Evolutionary conservation across 768 basidiomycete genomes (phyloP).

Genomic region (Amanita thiersii): DNA sequence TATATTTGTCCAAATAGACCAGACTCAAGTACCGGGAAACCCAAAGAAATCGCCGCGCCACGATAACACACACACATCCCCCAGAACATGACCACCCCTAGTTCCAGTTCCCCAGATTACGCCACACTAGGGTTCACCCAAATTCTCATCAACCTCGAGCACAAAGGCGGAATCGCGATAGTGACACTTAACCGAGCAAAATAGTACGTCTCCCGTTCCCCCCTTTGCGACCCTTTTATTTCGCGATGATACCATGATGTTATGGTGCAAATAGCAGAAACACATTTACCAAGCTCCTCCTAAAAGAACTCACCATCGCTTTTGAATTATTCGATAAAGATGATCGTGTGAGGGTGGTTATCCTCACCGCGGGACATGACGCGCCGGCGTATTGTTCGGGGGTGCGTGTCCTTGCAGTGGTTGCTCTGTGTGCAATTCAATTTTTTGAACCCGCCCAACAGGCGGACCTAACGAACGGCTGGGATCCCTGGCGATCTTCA

Average conservation of each 20-base stretch:
- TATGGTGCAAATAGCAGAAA: conserved; percentile 31
- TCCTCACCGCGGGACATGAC: conserved; percentile 41
- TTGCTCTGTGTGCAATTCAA: no score
- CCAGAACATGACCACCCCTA: no score
- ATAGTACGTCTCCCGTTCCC: conserved; percentile 26
- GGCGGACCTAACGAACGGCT: no score
- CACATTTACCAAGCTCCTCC: conserved; percentile 25
- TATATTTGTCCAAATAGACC: no score
- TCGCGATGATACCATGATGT: no score
- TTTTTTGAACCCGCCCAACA: no score
- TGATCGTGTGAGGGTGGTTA: conserved; percentile 41
- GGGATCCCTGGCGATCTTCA: no score
- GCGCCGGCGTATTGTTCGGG: conserved; percentile 50
- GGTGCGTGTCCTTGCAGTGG: conserved; percentile 20
- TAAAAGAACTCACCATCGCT: conserved; percentile 29
- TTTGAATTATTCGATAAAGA: conserved; percentile 45
- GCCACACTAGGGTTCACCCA: conserved; percentile 27
- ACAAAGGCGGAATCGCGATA: conserved; percentile 32
- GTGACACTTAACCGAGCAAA: conserved; percentile 39
- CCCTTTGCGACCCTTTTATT: no score
- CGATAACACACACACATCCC: no score
- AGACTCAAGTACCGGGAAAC: no score
- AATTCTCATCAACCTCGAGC: conserved; percentile 34
- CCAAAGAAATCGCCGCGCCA: no score
- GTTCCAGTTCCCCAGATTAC: no score